Evolutionary conservation across 768 basidiomycete genomes (phyloP).

Genomic region (Mycena venus): DNA sequence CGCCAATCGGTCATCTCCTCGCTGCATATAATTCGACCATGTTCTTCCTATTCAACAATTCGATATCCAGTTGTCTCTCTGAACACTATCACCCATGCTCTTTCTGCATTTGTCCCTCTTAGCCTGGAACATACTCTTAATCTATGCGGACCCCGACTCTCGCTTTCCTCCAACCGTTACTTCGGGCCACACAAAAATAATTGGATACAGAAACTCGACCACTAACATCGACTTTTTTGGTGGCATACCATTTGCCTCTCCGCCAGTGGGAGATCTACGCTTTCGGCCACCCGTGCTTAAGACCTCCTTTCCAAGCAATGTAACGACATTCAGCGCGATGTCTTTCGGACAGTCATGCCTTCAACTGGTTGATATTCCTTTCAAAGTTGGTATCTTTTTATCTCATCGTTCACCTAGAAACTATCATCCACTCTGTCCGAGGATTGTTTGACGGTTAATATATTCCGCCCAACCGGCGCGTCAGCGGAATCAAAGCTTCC

Average conservation of each 20-base stretch:
- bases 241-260: not conserved
- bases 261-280: not conserved
- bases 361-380: not conserved
- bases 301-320: not conserved
- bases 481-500: not conserved
- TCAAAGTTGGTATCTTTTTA: not conserved
- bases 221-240: not conserved
- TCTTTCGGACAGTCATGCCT: not conserved
- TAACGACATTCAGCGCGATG: not conserved
- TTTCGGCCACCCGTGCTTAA: not conserved
- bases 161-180: not conserved
- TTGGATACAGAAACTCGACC: not conserved
- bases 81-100: not conserved
- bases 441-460: conserved; percentile 2
- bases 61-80: no score
- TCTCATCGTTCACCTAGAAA: not conserved
- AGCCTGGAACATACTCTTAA: not conserved
- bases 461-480: not conserved
- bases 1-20: no score
- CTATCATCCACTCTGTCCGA: not conserved
- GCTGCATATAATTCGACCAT: no score
- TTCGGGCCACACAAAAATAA: not conserved
- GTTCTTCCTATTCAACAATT: no score
- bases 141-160: not conserved
- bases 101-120: not conserved